Evolutionary conservation across 2,329 filamentous ascomycete species (phyloP), one percentile per base, ranked within the genome.

Genomic region (Clonostachys byssicola): DNA sequence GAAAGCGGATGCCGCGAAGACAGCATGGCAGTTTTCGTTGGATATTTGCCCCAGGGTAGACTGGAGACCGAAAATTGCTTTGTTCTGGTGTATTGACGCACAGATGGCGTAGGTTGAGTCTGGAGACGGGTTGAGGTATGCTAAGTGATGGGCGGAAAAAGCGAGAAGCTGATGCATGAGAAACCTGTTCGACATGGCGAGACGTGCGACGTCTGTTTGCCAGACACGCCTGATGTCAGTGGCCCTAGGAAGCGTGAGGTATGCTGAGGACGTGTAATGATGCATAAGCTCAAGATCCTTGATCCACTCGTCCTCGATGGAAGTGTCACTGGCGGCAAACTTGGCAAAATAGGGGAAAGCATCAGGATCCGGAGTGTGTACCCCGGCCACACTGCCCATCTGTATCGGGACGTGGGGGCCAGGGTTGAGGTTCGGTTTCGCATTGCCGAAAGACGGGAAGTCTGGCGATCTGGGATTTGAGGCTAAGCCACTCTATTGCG

Each of bases 281-380:
- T 68, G 63, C 54, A 68, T 60, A 36, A 68, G 54, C 47, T 65
- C 60, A 12, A 68, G 59, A 46, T 68, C 65, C 5, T 59, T 57
- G 10, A 62, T 60, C 64, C 63, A 67, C 13, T 30, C 36, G 14
- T n/a, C 14, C 36, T 39, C 36, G 14, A 39, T n/a, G 17, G 17
- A n/a, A 1, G 36, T 39, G 17, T 39, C 36, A n/a, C 17, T 39
- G 14, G 36, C 36, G 17, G 14, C 36, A 18, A 39, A 39, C 14
- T n/a, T 39, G 36, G 36, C 12, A 18, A 39, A 18, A 18, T n/a
- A 39, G 12, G 36, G 14, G 36, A 39, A 18, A 18, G 36, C 14
- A 18, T 39, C 12, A 39, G 36, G 12, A 8, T 39, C 36, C 14
- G 23, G 23, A 30, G 23, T 30, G 23, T 9, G 8, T 30, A 30